Percentiles rank a stretch among this genome's conserved stretches.
phyloP scores from a whole-genome alignment of 2,329 filamentous ascomycete species.

The Aspergillus alliaceus region DNA sequence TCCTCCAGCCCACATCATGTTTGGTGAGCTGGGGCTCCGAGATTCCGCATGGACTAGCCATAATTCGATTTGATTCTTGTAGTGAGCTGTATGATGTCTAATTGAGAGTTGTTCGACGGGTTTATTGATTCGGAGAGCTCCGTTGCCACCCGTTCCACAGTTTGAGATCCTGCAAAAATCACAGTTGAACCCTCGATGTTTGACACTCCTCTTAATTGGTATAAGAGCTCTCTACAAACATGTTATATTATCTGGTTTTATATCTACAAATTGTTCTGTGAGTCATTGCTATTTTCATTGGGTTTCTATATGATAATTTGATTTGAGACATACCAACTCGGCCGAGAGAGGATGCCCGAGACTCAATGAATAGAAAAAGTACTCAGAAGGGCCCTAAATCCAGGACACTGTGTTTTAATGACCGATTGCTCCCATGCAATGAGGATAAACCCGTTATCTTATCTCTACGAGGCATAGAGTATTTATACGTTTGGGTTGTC shows the following conservation, averaged over 20 bases:
- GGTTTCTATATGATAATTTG: neutral
- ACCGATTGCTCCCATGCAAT: no score
- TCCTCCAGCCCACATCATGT: conserved; percentile 38
- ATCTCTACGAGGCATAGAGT: no score
- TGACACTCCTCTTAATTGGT: no score
- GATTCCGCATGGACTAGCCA: neutral
- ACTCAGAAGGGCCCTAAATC: neutral
- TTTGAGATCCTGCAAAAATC: neutral
- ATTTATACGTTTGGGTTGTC: no score
- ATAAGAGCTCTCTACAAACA: neutral
- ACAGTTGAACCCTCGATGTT: no score
- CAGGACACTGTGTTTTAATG: no score
- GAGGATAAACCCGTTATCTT: no score
- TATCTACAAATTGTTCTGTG: neutral
- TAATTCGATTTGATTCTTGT: neutral
- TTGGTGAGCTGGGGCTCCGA: conserved; percentile 22
- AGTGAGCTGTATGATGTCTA: neutral
- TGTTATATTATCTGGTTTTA: neutral
- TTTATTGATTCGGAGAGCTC: neutral
- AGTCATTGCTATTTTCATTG: neutral
- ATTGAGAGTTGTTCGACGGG: neutral
- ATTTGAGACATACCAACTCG: neutral
- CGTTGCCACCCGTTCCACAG: neutral
- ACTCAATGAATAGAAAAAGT: neutral
- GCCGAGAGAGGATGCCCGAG: neutral